Evolutionary conservation across 2,329 filamentous ascomycete species (phyloP).

Genomic region (Aureobasidium musti): DNA sequence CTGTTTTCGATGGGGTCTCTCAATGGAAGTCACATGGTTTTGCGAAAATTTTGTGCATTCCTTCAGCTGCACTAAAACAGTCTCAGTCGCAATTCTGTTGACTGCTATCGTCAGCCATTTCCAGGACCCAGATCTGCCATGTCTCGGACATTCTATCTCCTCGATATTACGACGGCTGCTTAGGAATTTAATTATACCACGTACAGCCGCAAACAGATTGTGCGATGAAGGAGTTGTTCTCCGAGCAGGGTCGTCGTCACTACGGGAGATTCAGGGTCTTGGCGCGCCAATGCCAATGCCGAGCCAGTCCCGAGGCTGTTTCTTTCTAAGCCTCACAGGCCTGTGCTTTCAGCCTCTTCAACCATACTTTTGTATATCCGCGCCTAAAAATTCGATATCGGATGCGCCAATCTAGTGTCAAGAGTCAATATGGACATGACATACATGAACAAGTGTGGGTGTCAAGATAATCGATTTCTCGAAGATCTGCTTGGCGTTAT

Average conservation of each 20-base stretch:
- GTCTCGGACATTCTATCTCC: not conserved
- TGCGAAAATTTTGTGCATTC: too few relatives aligned
- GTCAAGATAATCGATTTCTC: not conserved
- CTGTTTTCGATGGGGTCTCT: too few relatives aligned
- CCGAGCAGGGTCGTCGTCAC: not conserved
- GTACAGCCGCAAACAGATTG: not conserved
- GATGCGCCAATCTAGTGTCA: not conserved
- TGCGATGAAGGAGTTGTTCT: not conserved
- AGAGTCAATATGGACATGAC: too few relatives aligned
- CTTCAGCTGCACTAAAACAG: too few relatives aligned
- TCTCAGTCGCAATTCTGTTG: not conserved
- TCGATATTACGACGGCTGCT: not conserved
- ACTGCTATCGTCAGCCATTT: not conserved
- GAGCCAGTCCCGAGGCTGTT: not conserved
- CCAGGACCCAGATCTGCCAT: not conserved
- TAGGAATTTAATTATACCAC: not conserved
- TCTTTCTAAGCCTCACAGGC: not conserved
- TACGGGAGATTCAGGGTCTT: not conserved
- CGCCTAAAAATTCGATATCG: not conserved
- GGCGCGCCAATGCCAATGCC: too few relatives aligned
- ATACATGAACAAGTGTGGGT: not conserved
- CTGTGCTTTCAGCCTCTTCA: constrained; percentile 17
- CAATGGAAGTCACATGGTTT: too few relatives aligned
- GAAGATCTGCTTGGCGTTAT: not conserved
- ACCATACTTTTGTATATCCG: not conserved